A percentile compares a stretch with the other conserved stretches of the same genome.
These are phyloP conservation scores for Poa annua DNA, from an alignment of 176 grass and related monocot genomes.

Conservation along the genomic window DNA sequence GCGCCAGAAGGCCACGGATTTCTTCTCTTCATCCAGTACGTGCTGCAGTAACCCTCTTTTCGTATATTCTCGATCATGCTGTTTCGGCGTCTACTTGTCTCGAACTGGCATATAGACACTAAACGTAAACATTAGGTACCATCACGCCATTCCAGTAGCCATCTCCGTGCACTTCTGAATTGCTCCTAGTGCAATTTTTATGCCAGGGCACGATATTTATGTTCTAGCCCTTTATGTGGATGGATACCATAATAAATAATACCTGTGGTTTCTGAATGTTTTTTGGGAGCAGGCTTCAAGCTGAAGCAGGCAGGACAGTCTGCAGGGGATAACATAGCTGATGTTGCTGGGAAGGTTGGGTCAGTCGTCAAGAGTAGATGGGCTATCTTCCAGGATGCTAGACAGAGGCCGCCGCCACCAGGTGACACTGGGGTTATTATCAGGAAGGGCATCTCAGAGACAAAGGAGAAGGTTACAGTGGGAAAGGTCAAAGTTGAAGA, in stretches of 20 bases:
- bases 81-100: conserved; percentile 23
- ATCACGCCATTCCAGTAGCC: not conserved
- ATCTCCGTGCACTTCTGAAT: conserved; percentile 2
- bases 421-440: conserved; percentile 82
- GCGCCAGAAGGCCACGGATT: conserved; percentile 78
- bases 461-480: conserved; percentile 91
- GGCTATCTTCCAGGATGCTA: conserved; percentile 80
- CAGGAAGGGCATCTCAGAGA: conserved; percentile 85
- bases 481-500: conserved; percentile 99
- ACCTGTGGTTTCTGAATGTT: conserved; percentile 23
- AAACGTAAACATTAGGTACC: not conserved
- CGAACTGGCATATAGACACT: not conserved
- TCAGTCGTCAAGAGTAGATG: conserved; percentile 86
- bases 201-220: not conserved
- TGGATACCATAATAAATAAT: not conserved
- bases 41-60: not conserved
- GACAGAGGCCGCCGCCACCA: conserved; percentile 59
- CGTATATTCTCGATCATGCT: conserved; percentile 3
- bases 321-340: conserved; percentile 81
- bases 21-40: conserved; percentile 91
- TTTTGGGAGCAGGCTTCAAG: conserved; percentile 61
- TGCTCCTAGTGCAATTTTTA: not conserved
- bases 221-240: not conserved
- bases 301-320: conserved; percentile 90
- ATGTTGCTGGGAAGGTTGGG: conserved; percentile 80